Percentiles rank a stretch among this genome's conserved stretches.
Conservation (phyloP, 495 filamentous ascomycete species). For the Neurospora sp. region DNA sequence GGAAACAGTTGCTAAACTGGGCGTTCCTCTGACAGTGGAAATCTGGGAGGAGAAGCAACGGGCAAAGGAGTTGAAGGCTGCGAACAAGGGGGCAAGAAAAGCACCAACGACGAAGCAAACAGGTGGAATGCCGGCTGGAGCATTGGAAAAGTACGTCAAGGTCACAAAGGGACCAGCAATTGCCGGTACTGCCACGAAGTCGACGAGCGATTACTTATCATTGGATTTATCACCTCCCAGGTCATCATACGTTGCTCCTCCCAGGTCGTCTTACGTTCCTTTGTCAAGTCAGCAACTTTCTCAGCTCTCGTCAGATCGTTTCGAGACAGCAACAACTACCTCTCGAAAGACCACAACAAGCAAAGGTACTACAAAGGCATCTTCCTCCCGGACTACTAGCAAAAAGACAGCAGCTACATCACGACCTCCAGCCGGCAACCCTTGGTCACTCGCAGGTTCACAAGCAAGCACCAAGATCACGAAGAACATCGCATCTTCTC, state of each 20-base stretch:
- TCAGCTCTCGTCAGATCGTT: background rate
- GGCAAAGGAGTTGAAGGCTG: constrained; percentile 27
- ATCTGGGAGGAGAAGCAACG: constrained; percentile 61
- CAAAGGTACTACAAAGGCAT: background rate
- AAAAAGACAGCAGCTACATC: constrained; percentile 7
- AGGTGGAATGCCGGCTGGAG: constrained; percentile 14
- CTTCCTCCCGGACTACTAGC: background rate
- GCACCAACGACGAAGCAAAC: constrained; percentile 16
- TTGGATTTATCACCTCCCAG: background rate
- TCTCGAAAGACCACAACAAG: constrained; percentile 1
- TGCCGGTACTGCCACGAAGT: background rate
- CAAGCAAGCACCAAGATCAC: constrained; percentile 23
- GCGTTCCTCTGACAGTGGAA: constrained; percentile 61
- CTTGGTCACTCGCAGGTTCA: constrained; percentile 37
- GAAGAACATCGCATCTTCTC: constrained; percentile 8
- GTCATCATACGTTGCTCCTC: background rate
- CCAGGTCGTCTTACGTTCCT: background rate
- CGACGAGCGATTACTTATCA: background rate
- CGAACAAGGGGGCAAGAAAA: constrained; percentile 18
- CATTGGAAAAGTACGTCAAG: constrained; percentile 29
- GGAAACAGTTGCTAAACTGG: constrained; percentile 56
- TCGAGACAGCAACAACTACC: background rate
- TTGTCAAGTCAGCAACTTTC: background rate
- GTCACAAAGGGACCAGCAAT: constrained; percentile 21
- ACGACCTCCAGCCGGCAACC: constrained; percentile 18